Conservation (phyloP, 2,329 filamentous ascomycete species). For the Dothiorella sarmentorum region DNA sequence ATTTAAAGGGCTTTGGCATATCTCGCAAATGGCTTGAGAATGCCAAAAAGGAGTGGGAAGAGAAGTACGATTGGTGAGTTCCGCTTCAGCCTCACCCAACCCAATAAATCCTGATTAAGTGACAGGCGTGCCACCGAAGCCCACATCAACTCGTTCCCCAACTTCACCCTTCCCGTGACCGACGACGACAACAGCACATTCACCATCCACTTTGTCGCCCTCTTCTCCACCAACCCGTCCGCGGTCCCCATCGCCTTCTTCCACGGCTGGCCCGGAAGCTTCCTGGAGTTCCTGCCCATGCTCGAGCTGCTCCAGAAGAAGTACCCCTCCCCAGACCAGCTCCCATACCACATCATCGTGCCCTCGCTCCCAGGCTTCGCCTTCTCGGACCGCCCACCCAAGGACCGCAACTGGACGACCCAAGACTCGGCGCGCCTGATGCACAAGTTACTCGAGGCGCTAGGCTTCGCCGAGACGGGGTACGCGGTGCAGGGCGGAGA, state of each 20-base stretch:
- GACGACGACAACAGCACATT: conserved; percentile 36
- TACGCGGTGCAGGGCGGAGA: conserved; percentile 60
- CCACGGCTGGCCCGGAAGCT: conserved; percentile 57
- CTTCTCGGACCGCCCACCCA: conserved; percentile 47
- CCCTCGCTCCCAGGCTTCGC: conserved; percentile 57
- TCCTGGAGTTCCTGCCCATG: conserved; percentile 57
- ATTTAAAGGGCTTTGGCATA: conserved; percentile 26
- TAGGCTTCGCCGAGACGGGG: conserved; percentile 49
- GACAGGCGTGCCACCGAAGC: conserved; percentile 28
- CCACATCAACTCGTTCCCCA: conserved; percentile 51
- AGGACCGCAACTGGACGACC: conserved; percentile 44
- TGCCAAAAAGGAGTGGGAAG: conserved; percentile 38
- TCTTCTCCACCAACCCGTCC: conserved; percentile 53
- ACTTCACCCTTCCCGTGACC: conserved; percentile 48
- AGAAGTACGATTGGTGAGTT: conserved; percentile 36
- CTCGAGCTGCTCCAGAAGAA: conserved; percentile 45
- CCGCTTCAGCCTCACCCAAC: conserved; percentile 15
- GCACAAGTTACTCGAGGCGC: conserved; percentile 51
- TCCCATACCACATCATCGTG: conserved; percentile 58
- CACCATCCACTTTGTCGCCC: conserved; percentile 52
- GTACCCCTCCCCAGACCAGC: conserved; percentile 44
- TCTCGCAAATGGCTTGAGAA: conserved; percentile 34
- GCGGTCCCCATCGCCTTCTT: conserved; percentile 53
- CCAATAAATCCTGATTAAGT: too few relatives aligned
- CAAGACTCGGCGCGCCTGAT: conserved; percentile 45